A percentile compares a stretch with the other conserved stretches of the same genome.
phyloP scores from a whole-genome alignment of 208 protist genomes.

The Endotrypanum monterogeii region DNA sequence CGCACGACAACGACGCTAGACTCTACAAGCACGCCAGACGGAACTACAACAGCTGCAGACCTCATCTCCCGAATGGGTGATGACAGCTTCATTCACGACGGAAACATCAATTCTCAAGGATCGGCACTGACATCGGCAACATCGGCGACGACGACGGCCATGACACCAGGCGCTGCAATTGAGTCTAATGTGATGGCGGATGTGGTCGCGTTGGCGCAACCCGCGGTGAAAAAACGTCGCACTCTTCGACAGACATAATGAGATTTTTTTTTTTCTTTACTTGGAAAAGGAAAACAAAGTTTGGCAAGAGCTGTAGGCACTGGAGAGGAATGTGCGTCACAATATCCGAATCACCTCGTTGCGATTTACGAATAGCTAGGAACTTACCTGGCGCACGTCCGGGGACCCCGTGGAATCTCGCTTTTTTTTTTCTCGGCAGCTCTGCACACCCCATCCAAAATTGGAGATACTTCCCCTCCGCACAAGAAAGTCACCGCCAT shows the following conservation, averaged over 20 bases:
- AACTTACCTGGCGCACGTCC: background rate
- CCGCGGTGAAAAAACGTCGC: constrained; percentile 79
- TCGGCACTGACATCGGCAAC: constrained; percentile 22
- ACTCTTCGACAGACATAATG: constrained; percentile 75
- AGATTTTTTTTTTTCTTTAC: background rate
- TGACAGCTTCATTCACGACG: constrained; percentile 18
- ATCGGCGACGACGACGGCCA: constrained; percentile 24
- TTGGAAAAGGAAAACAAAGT: background rate
- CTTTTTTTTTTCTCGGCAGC: background rate
- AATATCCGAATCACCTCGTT: background rate
- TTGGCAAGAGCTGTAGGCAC: background rate
- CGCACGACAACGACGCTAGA: constrained; percentile 27
- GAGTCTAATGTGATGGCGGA: constrained; percentile 20
- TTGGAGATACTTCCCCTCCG: background rate
- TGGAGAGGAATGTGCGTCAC: background rate
- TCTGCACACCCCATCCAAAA: background rate
- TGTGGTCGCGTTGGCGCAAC: constrained; percentile 28
- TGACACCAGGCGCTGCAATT: constrained; percentile 7
- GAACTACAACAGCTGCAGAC: constrained; percentile 5
- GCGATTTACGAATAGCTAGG: background rate
- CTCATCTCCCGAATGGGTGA: background rate
- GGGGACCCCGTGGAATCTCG: background rate
- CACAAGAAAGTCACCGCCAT: background rate
- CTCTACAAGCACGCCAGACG: background rate
- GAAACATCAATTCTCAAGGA: constrained; percentile 27